Evolutionary conservation across 495 filamentous ascomycete species (phyloP), one percentile per base, ranked within the genome.

Genomic region (Viridothelium virens): DNA sequence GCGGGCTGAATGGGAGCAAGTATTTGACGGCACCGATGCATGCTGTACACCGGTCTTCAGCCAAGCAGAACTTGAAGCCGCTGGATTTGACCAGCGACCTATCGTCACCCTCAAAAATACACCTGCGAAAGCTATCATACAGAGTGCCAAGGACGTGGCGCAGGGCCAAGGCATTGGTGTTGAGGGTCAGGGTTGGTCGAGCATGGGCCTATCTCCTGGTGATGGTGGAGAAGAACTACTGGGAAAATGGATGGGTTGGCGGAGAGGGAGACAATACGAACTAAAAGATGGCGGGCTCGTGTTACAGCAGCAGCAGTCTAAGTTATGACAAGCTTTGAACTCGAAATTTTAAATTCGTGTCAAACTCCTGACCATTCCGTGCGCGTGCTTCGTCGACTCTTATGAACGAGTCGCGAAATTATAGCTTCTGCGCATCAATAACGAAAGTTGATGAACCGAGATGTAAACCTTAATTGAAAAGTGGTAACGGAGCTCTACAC

Each of bases 1-100:
- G 11, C 81, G 93, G 33, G 72, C 70, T 0, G 89, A 96, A 74
- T 97, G 93, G 93, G 92, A 96, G 76, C 70, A 63, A 5, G 75
- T 95, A 2, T 97, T 96, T 74, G 89, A 94, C 70, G 89, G 89
- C 18, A 93, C 86, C 0, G 93, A 97, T 80, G 92, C 93, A 9
- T 97, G 93, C 75, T 91, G 89, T 65, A 92, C 91, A 31, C 92
- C 93, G 2, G 89, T 97, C 2, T 75, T 96, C 62, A 86, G 85
- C 53, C 88, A 89, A 70, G 68, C 48, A 0, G 92, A 96, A 76
- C 78, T 96, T 65, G 84, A 90, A 73, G 74, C 77, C n/a, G 74
- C 79, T 38, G 79, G 81, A 4, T 91, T 86, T 67, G 88, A 95
- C 66, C 91, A 92, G 73, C 78, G 91, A 68, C 87, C 91, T 33